Evolutionary conservation across 2,329 filamentous ascomycete genomes (phyloP).

Genomic region (Botryotinia narcissicola): DNA sequence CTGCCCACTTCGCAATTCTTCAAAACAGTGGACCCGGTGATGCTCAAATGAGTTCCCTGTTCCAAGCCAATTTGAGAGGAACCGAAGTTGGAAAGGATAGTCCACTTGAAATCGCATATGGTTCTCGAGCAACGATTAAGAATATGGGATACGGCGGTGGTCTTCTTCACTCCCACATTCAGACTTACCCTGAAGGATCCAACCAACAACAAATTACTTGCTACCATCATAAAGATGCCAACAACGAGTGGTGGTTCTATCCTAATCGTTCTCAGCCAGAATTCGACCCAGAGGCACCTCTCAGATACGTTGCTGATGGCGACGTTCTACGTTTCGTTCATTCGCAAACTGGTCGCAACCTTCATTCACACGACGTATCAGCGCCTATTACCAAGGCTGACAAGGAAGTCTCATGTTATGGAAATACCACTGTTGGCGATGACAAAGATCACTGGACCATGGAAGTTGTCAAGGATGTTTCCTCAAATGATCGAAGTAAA

Average conservation of each 20-base stretch:
- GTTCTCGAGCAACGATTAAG: conserved; percentile 89
- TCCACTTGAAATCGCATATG: conserved; percentile 85
- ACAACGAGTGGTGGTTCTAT: conserved; percentile 99
- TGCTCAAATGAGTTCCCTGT: conserved; percentile 99
- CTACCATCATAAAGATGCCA: conserved; percentile 99
- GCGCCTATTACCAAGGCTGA: conserved; percentile 88
- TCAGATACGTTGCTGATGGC: conserved; percentile 73
- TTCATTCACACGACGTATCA: conserved; percentile 88
- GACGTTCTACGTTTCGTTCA: conserved; percentile 84
- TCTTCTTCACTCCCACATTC: conserved; percentile 91
- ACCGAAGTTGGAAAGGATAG: conserved; percentile 94
- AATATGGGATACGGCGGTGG: conserved; percentile 99
- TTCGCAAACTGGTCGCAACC: conserved; percentile 91
- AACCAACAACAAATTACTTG: conserved; percentile 95
- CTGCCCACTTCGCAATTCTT: conserved; percentile 88
- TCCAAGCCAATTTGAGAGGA: conserved; percentile 93
- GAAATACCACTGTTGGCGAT: conserved; percentile 91
- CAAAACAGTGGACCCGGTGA: conserved; percentile 93
- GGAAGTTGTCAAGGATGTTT: conserved; percentile 86
- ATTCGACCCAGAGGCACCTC: conserved; percentile 68
- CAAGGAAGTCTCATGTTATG: conserved; percentile 92
- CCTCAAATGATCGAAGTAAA: conserved; percentile 71
- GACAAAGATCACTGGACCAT: conserved; percentile 97
- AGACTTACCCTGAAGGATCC: conserved; percentile 93
- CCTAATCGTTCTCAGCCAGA: conserved; percentile 78